phyloP scores from a whole-genome alignment of 306 rosid species.

The Vigna trinervia region DNA sequence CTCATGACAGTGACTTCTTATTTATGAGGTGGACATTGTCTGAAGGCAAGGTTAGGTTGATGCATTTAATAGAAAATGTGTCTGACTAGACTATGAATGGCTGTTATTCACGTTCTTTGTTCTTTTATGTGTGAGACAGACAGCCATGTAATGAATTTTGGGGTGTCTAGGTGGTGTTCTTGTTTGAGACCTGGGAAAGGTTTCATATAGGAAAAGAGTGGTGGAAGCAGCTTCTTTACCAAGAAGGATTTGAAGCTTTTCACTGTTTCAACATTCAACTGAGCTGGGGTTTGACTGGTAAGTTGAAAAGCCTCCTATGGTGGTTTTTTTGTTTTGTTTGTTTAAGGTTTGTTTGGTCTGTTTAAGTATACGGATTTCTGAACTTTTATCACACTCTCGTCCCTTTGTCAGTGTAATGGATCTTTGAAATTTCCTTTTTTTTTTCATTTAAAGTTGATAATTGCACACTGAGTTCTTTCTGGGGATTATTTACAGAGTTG shows the following conservation, averaged over 20 bases:
- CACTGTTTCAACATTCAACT: conserved; percentile 33
- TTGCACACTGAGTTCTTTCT: neutral
- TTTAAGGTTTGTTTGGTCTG: neutral
- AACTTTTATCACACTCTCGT: neutral
- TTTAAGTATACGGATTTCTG: conserved; percentile 16
- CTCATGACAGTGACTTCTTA: neutral
- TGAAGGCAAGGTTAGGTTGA: neutral
- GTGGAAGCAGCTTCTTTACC: conserved; percentile 12
- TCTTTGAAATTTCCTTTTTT: conserved; percentile 19
- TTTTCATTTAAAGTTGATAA: conserved; percentile 12
- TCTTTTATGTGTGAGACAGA: neutral
- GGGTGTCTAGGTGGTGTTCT: neutral
- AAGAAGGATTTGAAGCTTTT: conserved; percentile 27
- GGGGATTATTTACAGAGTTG: neutral
- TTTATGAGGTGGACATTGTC: neutral
- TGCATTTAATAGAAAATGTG: neutral
- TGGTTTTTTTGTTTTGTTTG: neutral
- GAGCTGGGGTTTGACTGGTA: conserved; percentile 26
- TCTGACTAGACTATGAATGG: neutral
- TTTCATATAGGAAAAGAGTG: conserved; percentile 26
- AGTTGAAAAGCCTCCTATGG: conserved; percentile 28
- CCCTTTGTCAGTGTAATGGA: neutral
- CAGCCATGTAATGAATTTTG: neutral
- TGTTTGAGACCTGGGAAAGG: conserved; percentile 8
- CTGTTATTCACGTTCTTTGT: conserved; percentile 24